These are phyloP conservation scores for Malassezia japonica DNA, from an alignment of 1,284 basidiomycete genomes.

Conservation along the genomic window DNA sequence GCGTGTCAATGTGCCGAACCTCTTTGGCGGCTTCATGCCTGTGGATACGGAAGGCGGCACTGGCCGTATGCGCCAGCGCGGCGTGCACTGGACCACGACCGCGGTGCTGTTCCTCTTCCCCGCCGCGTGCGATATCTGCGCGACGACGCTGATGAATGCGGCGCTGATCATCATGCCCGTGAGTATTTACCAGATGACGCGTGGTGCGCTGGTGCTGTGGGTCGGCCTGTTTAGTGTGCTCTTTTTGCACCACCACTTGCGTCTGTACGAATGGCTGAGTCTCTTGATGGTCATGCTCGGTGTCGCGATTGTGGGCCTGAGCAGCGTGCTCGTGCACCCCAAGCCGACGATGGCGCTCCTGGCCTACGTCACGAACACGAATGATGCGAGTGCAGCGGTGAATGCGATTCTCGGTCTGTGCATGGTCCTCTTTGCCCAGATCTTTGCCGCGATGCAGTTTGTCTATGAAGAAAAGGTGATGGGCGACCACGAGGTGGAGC, in stretches of 20 bases:
- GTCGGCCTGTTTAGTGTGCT: conserved; percentile 85
- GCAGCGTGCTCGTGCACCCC: conserved; percentile 53
- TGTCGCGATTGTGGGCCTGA: conserved; percentile 80
- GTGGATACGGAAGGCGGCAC: not conserved
- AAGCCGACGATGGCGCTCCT: conserved; percentile 3
- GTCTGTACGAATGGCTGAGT: conserved; percentile 63
- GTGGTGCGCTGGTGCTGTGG: conserved; percentile 91
- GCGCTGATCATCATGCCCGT: conserved; percentile 90
- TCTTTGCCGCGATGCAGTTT: conserved; percentile 84
- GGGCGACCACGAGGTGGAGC: conserved; percentile 72
- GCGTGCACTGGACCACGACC: conserved; percentile 12
- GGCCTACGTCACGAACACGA: not conserved
- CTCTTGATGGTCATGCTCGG: conserved; percentile 82
- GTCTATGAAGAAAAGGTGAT: conserved; percentile 79
- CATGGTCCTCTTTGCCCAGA: conserved; percentile 88
- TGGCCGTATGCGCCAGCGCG: not conserved
- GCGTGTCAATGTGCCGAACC: not conserved
- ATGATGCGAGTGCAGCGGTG: conserved; percentile 7
- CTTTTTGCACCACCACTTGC: conserved; percentile 60
- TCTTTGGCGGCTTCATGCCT: not conserved
- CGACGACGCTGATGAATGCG: conserved; percentile 87
- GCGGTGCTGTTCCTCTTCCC: conserved; percentile 64
- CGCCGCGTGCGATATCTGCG: conserved; percentile 76
- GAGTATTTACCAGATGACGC: conserved; percentile 91
- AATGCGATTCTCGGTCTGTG: conserved; percentile 58